Conservation (phyloP, 2,329 filamentous ascomycete species). For the Paraphoma chrysanthemicola region DNA sequence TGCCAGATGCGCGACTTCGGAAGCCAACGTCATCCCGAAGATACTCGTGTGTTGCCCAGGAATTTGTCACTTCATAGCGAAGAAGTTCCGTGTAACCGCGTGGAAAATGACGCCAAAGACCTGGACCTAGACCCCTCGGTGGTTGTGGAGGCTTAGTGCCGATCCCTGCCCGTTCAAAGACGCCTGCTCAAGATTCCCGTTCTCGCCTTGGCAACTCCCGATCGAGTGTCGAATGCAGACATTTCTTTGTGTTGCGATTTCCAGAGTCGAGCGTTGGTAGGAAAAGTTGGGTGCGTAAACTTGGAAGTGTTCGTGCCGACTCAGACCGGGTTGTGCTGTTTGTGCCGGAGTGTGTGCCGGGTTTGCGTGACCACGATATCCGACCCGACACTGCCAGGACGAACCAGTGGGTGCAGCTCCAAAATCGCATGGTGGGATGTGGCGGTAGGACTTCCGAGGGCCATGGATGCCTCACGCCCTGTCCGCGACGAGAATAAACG, state of each 20-base stretch:
- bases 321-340: background rate
- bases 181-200: constrained; percentile 25
- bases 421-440: background rate
- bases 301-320: background rate
- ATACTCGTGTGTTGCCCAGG: background rate
- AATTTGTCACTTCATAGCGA: background rate
- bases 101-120: background rate
- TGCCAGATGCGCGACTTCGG: background rate
- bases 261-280: background rate
- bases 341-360: background rate
- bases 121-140: background rate
- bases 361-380: background rate
- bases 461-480: background rate
- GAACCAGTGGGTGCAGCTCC: no score
- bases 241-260: background rate
- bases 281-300: background rate
- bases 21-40: background rate
- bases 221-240: constrained; percentile 6
- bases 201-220: constrained; percentile 22
- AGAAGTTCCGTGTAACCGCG: background rate
- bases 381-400: background rate
- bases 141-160: constrained; percentile 7
- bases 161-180: constrained; percentile 26
- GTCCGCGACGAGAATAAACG: background rate
- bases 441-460: background rate